phyloP scores from a whole-genome alignment of 208 protist genomes.

The Jaenimonas drosophilae region DNA sequence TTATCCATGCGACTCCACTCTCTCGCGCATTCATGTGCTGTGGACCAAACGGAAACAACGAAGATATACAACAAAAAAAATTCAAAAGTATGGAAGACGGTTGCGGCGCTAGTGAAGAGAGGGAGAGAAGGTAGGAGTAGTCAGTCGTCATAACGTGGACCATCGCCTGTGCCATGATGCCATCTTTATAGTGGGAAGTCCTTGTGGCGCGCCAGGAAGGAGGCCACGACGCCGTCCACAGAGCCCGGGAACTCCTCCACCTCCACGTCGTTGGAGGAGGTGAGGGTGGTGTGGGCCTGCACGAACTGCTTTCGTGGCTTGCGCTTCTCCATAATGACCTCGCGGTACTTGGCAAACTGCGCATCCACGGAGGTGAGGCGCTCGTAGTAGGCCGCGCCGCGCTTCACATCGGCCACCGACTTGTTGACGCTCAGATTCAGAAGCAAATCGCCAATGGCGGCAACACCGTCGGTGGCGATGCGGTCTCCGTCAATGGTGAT shows the following conservation, averaged over 20 bases:
- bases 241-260: conserved; percentile 43
- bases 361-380: conserved; percentile 50
- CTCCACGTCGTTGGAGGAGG: conserved; percentile 18
- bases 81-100: too few species aligned
- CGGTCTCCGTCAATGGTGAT: conserved; percentile 62
- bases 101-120: too few species aligned
- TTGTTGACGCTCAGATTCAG: conserved; percentile 72
- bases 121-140: too few species aligned
- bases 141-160: too few species aligned
- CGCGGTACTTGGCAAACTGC: conserved; percentile 51
- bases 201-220: conserved; percentile 42
- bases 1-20: too few species aligned
- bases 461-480: conserved; percentile 67
- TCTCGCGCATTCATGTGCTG: too few species aligned
- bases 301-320: conserved; percentile 88
- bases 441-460: conserved; percentile 66
- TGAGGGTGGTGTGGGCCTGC: conserved; percentile 56
- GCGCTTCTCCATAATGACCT: conserved; percentile 58
- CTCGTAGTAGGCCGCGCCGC: conserved; percentile 42
- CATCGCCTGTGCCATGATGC: too few species aligned
- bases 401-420: conserved; percentile 49
- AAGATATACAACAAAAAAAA: too few species aligned
- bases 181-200: conserved; percentile 51
- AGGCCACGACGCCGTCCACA: conserved; percentile 35
- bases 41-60: too few species aligned